These are phyloP conservation scores for Claviceps arundinis DNA, from an alignment of 2,329 filamentous ascomycete genomes.

Conservation along the genomic window DNA sequence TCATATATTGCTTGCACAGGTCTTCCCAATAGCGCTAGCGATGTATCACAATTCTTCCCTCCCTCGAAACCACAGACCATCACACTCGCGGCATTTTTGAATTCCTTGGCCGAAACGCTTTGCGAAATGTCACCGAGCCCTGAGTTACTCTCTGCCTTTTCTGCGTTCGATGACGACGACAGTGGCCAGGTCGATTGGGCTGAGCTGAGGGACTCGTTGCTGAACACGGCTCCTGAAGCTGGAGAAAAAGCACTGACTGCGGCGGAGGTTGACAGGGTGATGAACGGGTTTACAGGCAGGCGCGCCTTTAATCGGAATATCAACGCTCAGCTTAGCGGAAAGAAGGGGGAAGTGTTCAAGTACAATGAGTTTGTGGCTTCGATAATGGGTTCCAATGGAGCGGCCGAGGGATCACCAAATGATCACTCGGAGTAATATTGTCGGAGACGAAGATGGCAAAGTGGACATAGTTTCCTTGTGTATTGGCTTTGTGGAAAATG, in stretches of 20 bases:
- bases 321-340: constrained; percentile 36
- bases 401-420: constrained; percentile 15
- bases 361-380: constrained; percentile 85
- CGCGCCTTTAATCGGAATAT: constrained; percentile 63
- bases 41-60: constrained; percentile 74
- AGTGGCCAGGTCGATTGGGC: constrained; percentile 79
- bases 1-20: constrained; percentile 30
- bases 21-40: constrained; percentile 55
- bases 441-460: neutral
- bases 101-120: constrained; percentile 62
- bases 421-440: constrained; percentile 14
- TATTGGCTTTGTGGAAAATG: neutral
- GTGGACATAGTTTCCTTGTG: neutral
- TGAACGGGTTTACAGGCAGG: constrained; percentile 73
- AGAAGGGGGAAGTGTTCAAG: constrained; percentile 77
- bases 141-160: constrained; percentile 80
- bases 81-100: constrained; percentile 75
- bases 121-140: constrained; percentile 60
- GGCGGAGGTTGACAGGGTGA: constrained; percentile 72
- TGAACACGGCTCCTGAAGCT: constrained; percentile 68
- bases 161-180: constrained; percentile 91
- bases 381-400: constrained; percentile 41
- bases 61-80: constrained; percentile 58
- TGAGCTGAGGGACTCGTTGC: constrained; percentile 69
- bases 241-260: constrained; percentile 53